Conservation (phyloP, 805 yeast species). For the Barnettozyma botsteinii region DNA sequence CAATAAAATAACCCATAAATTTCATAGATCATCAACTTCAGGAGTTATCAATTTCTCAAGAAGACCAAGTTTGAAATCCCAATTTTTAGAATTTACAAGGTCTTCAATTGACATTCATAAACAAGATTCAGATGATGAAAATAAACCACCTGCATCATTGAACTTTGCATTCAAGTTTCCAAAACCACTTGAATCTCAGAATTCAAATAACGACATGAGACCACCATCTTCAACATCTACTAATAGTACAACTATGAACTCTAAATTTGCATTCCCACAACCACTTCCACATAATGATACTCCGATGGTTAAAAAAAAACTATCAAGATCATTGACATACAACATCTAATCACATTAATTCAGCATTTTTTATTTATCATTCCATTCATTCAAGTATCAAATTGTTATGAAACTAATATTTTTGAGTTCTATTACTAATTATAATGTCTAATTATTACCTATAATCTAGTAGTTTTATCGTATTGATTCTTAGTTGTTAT, state of each 20-base stretch:
- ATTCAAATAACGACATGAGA: constrained; percentile 1
- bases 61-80: constrained; percentile 17
- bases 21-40: constrained; percentile 23
- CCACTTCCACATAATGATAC: constrained; percentile 8
- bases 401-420: neutral
- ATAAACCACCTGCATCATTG: constrained; percentile 22
- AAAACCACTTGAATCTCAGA: constrained; percentile 7
- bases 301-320: constrained; percentile 16
- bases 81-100: constrained; percentile 15
- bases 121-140: constrained; percentile 10
- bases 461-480: no score
- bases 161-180: constrained; percentile 26
- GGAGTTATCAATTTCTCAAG: constrained; percentile 17
- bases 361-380: neutral
- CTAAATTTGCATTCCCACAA: constrained; percentile 7
- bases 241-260: constrained; percentile 1
- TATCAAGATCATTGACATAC: constrained; percentile 17
- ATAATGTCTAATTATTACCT: no score
- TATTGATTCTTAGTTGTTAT: no score
- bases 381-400: neutral
- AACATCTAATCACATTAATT: constrained; percentile 11
- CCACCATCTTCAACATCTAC: constrained; percentile 3
- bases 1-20: neutral
- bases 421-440: no score
- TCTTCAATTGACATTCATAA: constrained; percentile 5